Conservation (phyloP, 192 early-diverging fungal genomes). For the Coemansia erecta region DNA sequence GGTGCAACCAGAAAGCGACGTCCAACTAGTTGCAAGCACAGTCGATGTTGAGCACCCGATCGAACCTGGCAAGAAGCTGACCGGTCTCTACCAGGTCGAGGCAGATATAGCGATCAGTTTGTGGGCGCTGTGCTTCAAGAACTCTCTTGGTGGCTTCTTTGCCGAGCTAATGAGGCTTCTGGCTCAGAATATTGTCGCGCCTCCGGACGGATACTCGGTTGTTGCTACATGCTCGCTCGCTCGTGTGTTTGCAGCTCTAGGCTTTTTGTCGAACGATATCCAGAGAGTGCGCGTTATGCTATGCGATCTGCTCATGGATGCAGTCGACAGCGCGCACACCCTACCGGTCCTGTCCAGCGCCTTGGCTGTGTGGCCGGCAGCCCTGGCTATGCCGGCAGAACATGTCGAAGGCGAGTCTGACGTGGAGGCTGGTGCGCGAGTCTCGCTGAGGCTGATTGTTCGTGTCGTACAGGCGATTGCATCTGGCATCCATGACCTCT, state of each 20-base stretch:
- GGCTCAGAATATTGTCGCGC: constrained; percentile 26
- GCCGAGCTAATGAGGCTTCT: constrained; percentile 28
- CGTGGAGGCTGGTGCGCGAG: background rate
- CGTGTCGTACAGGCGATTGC: constrained; percentile 47
- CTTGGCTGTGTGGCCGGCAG: constrained; percentile 39
- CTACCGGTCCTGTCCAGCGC: constrained; percentile 42
- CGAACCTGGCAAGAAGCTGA: constrained; percentile 3
- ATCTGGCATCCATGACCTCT: constrained; percentile 48
- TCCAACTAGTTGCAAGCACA: constrained; percentile 1
- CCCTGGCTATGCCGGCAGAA: constrained; percentile 11
- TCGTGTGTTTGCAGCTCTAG: constrained; percentile 39
- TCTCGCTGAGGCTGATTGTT: constrained; percentile 28
- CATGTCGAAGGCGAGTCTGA: background rate
- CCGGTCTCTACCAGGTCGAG: constrained; percentile 28
- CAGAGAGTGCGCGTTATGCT: constrained; percentile 38
- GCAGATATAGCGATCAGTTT: constrained; percentile 14
- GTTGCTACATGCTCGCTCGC: constrained; percentile 33
- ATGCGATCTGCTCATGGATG: constrained; percentile 52
- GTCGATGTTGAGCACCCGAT: background rate
- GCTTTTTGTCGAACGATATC: constrained; percentile 34
- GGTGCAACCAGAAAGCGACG: constrained; percentile 3
- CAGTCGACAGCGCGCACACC: constrained; percentile 39
- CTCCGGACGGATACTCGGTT: constrained; percentile 6
- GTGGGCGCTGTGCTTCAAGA: constrained; percentile 35
- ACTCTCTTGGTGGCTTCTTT: constrained; percentile 23